A percentile compares a stretch with the other conserved stretches of the same genome.
Conservation (phyloP, 208 protist species). For the Trypanosoma scelopori region DNA sequence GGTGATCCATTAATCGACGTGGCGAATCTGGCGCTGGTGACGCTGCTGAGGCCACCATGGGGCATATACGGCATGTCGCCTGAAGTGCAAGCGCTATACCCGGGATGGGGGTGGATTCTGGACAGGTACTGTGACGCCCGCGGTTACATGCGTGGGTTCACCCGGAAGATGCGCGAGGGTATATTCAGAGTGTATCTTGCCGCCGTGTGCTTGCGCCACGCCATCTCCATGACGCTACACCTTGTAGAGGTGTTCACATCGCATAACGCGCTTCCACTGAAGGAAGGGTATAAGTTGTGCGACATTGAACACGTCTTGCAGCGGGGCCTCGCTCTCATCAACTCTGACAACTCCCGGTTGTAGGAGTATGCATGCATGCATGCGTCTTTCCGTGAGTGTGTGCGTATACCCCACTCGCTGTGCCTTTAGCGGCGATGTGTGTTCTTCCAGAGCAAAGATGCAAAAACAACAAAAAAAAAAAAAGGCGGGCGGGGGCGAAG, state of each 20-base stretch:
- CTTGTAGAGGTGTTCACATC: constrained; percentile 26
- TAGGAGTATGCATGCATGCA: constrained; percentile 3
- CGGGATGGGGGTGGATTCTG: constrained; percentile 50
- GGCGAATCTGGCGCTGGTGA: constrained; percentile 52
- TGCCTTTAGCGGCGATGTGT: constrained; percentile 12
- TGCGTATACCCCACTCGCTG: neutral
- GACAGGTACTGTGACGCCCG: constrained; percentile 69
- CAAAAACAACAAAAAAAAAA: constrained; percentile 22
- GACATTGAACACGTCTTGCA: constrained; percentile 55
- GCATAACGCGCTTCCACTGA: constrained; percentile 13
- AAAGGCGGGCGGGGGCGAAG: neutral
- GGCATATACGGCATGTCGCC: constrained; percentile 51
- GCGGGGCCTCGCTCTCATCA: constrained; percentile 49
- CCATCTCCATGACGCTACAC: constrained; percentile 34
- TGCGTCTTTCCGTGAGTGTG: constrained; percentile 11
- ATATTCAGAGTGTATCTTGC: constrained; percentile 80
- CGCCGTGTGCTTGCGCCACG: constrained; percentile 52
- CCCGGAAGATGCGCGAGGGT: constrained; percentile 44
- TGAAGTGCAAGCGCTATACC: constrained; percentile 54
- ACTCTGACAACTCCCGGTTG: constrained; percentile 1
- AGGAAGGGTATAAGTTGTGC: constrained; percentile 40
- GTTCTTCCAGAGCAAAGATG: constrained; percentile 7
- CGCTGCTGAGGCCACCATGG: constrained; percentile 42
- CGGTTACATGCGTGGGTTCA: constrained; percentile 67
- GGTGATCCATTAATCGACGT: constrained; percentile 75